Evolutionary conservation across 2,329 filamentous ascomycete species (phyloP).

Genomic region (Aphanocladium album): DNA sequence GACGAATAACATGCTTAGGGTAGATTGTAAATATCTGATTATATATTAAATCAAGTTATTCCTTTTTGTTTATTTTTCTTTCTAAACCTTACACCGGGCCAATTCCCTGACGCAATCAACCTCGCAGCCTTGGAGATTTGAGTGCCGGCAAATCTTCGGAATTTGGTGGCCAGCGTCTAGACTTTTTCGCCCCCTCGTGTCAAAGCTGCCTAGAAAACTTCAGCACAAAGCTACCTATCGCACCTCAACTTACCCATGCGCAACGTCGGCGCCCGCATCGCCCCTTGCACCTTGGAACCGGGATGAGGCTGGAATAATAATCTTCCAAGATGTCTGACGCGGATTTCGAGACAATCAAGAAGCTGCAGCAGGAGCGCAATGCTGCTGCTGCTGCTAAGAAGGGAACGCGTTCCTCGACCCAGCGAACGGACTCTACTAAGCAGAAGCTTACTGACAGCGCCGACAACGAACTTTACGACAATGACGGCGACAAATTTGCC

Average conservation of each 20-base stretch:
- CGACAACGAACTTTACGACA: slow-evolving; percentile 83
- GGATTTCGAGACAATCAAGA: slow-evolving; percentile 82
- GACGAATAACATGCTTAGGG: not conserved
- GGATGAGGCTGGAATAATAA: slow-evolving; percentile 34
- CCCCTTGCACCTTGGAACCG: slow-evolving; percentile 36
- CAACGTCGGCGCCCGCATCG: slow-evolving; percentile 29
- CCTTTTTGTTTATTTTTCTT: not conserved
- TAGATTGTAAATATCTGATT: not conserved
- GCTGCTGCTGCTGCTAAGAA: slow-evolving; percentile 72
- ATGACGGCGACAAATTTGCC: slow-evolving; percentile 72
- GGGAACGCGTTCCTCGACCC: slow-evolving; percentile 69
- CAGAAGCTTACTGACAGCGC: slow-evolving; percentile 85
- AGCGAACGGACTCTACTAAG: slow-evolving; percentile 86
- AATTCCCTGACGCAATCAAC: too few species aligned
- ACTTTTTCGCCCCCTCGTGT: slow-evolving; percentile 28
- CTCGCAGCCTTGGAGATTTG: not conserved
- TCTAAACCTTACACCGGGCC: too few species aligned
- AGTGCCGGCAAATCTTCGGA: slow-evolving; percentile 9
- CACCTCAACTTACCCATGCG: slow-evolving; percentile 28
- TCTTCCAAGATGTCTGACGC: slow-evolving; percentile 62
- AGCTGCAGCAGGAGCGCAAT: slow-evolving; percentile 90
- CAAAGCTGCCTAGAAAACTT: slow-evolving; percentile 20
- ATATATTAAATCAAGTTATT: not conserved
- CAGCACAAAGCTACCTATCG: slow-evolving; percentile 24
- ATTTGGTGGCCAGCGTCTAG: not conserved